These are phyloP conservation scores for Malania oleifera DNA, from an alignment of 164 flowering plant species.

Conservation along the genomic window DNA sequence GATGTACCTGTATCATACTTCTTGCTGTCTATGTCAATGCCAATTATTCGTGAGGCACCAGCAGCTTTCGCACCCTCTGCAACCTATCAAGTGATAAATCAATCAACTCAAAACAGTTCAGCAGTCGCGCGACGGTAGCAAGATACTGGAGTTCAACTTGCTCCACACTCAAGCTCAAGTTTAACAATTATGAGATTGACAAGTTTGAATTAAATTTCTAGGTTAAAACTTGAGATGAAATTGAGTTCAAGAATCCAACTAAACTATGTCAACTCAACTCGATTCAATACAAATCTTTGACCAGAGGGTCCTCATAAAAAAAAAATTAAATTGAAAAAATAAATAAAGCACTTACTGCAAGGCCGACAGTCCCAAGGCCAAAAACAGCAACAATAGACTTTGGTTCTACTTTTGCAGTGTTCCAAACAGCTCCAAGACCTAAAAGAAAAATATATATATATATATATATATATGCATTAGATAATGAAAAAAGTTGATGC, in stretches of 20 bases:
- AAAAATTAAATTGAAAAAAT: too few species aligned
- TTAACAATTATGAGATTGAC: too few species aligned
- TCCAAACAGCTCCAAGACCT: constrained; percentile 99
- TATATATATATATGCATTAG: too few species aligned
- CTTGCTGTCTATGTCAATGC: constrained; percentile 86
- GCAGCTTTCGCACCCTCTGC: constrained; percentile 98
- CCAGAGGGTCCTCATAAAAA: background rate
- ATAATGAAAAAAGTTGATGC: too few species aligned
- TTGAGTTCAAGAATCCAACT: too few species aligned
- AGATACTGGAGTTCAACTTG: too few species aligned
- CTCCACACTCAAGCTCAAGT: too few species aligned
- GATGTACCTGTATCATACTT: constrained; percentile 69
- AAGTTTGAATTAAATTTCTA: too few species aligned
- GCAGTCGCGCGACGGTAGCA: constrained; percentile 9
- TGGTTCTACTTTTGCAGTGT: constrained; percentile 97
- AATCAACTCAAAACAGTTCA: background rate
- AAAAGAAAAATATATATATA: constrained; percentile 9
- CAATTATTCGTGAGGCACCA: constrained; percentile 96
- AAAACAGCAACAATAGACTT: constrained; percentile 95
- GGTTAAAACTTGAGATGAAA: too few species aligned
- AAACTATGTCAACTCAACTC: too few species aligned
- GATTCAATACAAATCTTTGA: too few species aligned
- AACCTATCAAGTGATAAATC: constrained; percentile 41
- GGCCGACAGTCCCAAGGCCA: constrained; percentile 99
- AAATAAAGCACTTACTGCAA: constrained; percentile 64